Evolutionary conservation across 2,329 filamentous ascomycete genomes (phyloP).

Genomic region (Sporothrix variecibatus): DNA sequence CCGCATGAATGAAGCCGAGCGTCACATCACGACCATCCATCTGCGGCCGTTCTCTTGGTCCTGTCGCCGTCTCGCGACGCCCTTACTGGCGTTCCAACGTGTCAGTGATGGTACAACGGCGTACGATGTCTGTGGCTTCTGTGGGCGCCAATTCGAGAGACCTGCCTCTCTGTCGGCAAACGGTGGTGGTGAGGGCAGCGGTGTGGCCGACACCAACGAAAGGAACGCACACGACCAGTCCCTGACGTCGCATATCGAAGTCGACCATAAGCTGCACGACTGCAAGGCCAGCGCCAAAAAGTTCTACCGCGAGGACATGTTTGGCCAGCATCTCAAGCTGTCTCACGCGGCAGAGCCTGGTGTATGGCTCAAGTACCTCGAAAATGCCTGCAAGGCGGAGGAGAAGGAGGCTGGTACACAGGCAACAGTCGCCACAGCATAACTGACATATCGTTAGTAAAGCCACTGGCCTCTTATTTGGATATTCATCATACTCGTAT

Average conservation of each 20-base stretch:
- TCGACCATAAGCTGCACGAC: constrained; percentile 31
- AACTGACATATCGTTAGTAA: not conserved
- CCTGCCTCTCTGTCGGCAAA: too few relatives aligned
- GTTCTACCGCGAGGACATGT: constrained; percentile 33
- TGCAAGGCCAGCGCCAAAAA: constrained; percentile 31
- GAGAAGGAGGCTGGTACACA: constrained; percentile 24
- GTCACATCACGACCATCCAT: constrained; percentile 32
- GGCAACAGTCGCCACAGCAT: not conserved
- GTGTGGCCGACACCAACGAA: not conserved
- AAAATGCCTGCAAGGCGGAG: constrained; percentile 30
- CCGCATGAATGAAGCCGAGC: constrained; percentile 33
- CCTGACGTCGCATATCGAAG: constrained; percentile 26
- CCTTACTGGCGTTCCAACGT: constrained; percentile 29
- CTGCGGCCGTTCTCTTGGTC: constrained; percentile 32
- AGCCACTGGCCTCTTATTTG: not conserved
- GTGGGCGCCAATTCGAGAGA: constrained; percentile 28
- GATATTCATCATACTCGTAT: too few relatives aligned
- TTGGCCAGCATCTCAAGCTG: constrained; percentile 32
- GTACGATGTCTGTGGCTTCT: constrained; percentile 31
- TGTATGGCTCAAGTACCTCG: constrained; percentile 33
- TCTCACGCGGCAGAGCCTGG: constrained; percentile 32
- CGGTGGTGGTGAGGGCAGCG: too few relatives aligned
- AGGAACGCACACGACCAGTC: not conserved
- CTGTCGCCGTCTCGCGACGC: constrained; percentile 27
- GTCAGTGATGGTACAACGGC: constrained; percentile 24